A percentile compares a stretch with the other conserved stretches of the same genome.
These are phyloP conservation scores for Camelina neglecta DNA, from an alignment of 345 rosid species.

Conservation along the genomic window DNA sequence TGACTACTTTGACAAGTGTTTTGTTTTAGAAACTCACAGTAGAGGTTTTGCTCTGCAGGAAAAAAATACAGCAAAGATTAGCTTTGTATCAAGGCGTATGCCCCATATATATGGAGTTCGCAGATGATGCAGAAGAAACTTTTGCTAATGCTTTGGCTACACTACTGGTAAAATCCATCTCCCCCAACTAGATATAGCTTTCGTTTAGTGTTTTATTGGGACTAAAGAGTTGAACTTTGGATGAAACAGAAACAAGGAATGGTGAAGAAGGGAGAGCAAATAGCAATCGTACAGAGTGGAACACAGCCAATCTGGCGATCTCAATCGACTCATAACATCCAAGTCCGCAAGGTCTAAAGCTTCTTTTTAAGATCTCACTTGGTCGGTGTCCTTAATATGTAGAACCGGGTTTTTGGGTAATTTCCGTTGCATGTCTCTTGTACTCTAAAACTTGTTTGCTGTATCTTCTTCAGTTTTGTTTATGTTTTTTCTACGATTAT, in stretches of 20 bases:
- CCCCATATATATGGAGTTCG: conserved; percentile 86
- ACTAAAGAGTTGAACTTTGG: conserved; percentile 21
- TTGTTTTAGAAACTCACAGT: conserved; percentile 13
- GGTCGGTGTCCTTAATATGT: conserved; percentile 23
- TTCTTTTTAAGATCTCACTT: conserved; percentile 36
- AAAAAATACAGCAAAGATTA: conserved; percentile 82
- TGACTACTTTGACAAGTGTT: conserved; percentile 4
- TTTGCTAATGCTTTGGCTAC: conserved; percentile 73
- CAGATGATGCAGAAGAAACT: conserved; percentile 94
- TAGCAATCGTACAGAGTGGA: conserved; percentile 92
- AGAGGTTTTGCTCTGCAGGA: conserved; percentile 56
- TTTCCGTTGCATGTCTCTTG: conserved; percentile 18
- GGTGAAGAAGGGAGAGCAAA: conserved; percentile 96
- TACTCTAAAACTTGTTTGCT: conserved; percentile 27
- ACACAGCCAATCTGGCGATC: conserved; percentile 95
- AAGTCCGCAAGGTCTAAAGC: conserved; percentile 81
- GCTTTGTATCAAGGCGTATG: conserved; percentile 97
- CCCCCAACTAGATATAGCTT: background rate
- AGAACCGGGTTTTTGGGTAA: conserved; percentile 16
- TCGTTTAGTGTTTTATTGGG: background rate
- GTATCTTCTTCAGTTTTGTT: conserved; percentile 27
- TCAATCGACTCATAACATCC: conserved; percentile 95
- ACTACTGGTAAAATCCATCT: conserved; percentile 58
- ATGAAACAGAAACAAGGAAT: conserved; percentile 81
- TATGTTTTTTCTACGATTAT: background rate